Conservation (phyloP, 176 grass and related monocot genomes). For the Juncus effusus region DNA sequence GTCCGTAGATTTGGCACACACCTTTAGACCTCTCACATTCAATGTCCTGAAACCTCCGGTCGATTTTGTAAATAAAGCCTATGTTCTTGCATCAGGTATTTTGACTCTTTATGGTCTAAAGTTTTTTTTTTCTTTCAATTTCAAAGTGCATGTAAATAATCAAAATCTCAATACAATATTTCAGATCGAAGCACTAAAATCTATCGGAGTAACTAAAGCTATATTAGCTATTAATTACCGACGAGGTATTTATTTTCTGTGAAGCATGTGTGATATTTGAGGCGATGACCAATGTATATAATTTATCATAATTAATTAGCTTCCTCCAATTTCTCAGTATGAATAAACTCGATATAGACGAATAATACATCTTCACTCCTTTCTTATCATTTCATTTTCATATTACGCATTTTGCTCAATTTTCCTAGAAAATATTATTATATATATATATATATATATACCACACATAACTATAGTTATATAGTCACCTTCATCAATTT, state of each 20-base stretch:
- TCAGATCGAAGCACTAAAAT: conserved; percentile 84
- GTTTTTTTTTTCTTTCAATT: not conserved
- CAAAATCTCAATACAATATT: conserved; percentile 6
- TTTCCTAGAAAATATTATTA: too few relatives aligned
- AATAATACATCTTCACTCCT: too few relatives aligned
- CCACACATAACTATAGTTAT: too few relatives aligned
- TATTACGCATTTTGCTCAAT: too few relatives aligned
- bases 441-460: too few relatives aligned
- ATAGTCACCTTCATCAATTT: too few relatives aligned
- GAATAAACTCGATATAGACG: too few relatives aligned
- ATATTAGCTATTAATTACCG: conserved; percentile 92
- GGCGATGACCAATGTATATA: too few relatives aligned
- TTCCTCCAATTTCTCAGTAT: too few relatives aligned
- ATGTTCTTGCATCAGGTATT: conserved; percentile 95
- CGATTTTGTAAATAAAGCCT: conserved; percentile 89
- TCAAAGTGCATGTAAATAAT: not conserved
- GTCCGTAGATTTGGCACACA: conserved; percentile 90
- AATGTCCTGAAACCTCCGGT: conserved; percentile 89
- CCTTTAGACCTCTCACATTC: conserved; percentile 69
- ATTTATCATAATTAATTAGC: too few relatives aligned
- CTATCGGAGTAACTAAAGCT: conserved; percentile 79
- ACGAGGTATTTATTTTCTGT: conserved; percentile 43
- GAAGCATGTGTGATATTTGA: too few relatives aligned
- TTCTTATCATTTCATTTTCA: too few relatives aligned
- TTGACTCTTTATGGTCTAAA: conserved; percentile 1